Base-by-base conservation (phyloP, 768 basidiomycete genomes). In the Amanita pseudoporphyria region DNA sequence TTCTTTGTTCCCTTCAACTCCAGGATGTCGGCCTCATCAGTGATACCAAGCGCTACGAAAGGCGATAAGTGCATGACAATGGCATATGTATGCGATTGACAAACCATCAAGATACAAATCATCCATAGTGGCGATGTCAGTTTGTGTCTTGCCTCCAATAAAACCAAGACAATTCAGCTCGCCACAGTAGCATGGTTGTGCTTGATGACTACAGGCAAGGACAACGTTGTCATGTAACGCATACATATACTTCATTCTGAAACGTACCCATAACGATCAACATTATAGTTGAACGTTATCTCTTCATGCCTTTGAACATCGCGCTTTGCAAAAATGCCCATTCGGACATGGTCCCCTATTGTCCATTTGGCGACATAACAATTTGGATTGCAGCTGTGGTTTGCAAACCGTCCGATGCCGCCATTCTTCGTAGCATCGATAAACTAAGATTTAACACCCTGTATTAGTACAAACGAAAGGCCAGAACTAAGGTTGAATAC, bases 281-380 rank as follows among this genome's bases (percentile, higher is more conserved):
- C 96, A 63, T 99, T 99, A 64, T 99, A 99, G 67, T 99, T 98
- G 72, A 98, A 98, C 0, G 96, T 98, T 57, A 97, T 66, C 65
- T 97, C 94, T 60, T 96, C 93, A 54, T 88, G 65, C 61, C 78
- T 79, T 61, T 74, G 64, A 56, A 97, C 84, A 47, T 72, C 55
- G 37, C 90, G 76, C 58, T 84, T 91, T n/a, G 95, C 83, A 59
- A 98, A 99, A 57, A 98, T 97, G 39, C 94, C 96, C 95, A 97
- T 97, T 31, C 96, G 84, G 54, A 98, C 81, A 58, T 84, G 78
- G 28, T 77, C 68, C 7, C 87, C 94, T 26, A 98, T 78, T 3
- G 92, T 91, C 96, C 96, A 99, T 66, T 96, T 97, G 24, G 94
- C 92, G 6, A 99, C 96, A 62, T 89, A 95, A 62, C 91, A 97